These are phyloP conservation scores for Zoysia japonica DNA, from an alignment of 176 grass and related monocot species.

Conservation along the genomic window DNA sequence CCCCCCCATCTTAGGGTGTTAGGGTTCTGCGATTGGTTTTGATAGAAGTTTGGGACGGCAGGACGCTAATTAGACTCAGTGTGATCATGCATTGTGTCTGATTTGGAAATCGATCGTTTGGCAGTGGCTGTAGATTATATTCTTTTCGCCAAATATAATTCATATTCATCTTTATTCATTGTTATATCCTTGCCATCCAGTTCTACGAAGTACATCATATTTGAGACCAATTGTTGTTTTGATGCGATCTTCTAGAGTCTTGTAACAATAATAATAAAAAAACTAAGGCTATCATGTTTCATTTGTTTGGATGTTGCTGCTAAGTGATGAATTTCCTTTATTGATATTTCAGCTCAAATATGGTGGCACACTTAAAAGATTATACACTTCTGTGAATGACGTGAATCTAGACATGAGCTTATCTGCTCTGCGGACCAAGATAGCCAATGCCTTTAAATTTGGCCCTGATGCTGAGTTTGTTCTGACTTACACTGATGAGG, in stretches of 20 bases:
- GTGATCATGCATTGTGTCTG: neutral
- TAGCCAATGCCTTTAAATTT: slow-evolving; percentile 69
- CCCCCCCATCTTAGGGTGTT: neutral
- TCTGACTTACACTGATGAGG: slow-evolving; percentile 81
- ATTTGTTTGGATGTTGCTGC: neutral
- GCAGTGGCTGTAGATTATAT: neutral
- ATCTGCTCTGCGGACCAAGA: slow-evolving; percentile 60
- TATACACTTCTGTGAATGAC: slow-evolving; percentile 50
- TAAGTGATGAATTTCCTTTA: neutral
- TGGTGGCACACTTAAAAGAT: slow-evolving; percentile 75
- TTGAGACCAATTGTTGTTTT: neutral
- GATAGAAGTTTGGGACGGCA: neutral
- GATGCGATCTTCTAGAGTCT: neutral
- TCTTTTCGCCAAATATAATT: neutral
- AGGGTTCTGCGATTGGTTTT: slow-evolving; percentile 5
- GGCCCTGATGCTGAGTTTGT: slow-evolving; percentile 52
- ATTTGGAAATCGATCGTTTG: neutral
- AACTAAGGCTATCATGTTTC: neutral
- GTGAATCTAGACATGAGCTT: slow-evolving; percentile 47
- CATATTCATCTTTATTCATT: neutral
- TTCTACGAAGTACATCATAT: neutral
- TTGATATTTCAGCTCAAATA: slow-evolving; percentile 71
- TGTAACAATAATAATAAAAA: neutral
- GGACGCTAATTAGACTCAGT: neutral
- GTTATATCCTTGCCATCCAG: neutral